Percentiles rank a stretch among this genome's conserved stretches.
These are phyloP conservation scores for Candida krabiensis DNA, from an alignment of 805 yeast species.

Conservation along the genomic window DNA sequence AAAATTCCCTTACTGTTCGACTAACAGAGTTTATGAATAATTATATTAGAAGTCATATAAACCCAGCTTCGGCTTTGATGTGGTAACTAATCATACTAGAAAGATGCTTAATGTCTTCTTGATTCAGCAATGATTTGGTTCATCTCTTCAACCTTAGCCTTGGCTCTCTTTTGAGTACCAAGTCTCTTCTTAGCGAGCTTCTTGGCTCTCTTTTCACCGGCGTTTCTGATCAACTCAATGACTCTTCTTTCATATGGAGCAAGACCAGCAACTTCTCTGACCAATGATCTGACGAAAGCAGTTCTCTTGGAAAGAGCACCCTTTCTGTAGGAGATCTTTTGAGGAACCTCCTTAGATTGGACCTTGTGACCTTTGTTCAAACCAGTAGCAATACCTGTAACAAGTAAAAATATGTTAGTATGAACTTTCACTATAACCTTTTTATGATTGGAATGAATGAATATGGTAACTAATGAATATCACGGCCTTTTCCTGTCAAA, in stretches of 20 bases:
- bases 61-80: conserved; percentile 7
- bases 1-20: too few relatives aligned
- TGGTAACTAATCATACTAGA: background rate
- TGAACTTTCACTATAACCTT: too few relatives aligned
- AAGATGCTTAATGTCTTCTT: conserved; percentile 73
- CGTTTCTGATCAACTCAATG: conserved; percentile 98
- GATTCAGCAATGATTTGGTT: conserved; percentile 93
- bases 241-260: conserved; percentile 99
- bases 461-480: too few relatives aligned
- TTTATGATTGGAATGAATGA: too few relatives aligned
- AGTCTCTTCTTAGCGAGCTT: conserved; percentile 99
- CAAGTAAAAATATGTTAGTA: conserved; percentile 15
- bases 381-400: conserved; percentile 91
- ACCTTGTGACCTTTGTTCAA: conserved; percentile 99
- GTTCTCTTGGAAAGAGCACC: conserved; percentile 96
- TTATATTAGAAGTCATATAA: conserved; percentile 7
- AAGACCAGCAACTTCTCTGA: conserved; percentile 96
- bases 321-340: conserved; percentile 93
- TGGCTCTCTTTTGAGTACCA: conserved; percentile 99
- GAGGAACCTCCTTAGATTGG: conserved; percentile 78
- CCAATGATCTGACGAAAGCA: conserved; percentile 89
- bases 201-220: conserved; percentile 99
- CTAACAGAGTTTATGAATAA: conserved; percentile 6
- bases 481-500: too few relatives aligned
- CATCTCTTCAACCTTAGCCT: conserved; percentile 99